A percentile compares a stretch with the other conserved stretches of the same genome.
Evolutionary conservation across 768 basidiomycete genomes (phyloP).

Genomic region (Mycena latifolia): DNA sequence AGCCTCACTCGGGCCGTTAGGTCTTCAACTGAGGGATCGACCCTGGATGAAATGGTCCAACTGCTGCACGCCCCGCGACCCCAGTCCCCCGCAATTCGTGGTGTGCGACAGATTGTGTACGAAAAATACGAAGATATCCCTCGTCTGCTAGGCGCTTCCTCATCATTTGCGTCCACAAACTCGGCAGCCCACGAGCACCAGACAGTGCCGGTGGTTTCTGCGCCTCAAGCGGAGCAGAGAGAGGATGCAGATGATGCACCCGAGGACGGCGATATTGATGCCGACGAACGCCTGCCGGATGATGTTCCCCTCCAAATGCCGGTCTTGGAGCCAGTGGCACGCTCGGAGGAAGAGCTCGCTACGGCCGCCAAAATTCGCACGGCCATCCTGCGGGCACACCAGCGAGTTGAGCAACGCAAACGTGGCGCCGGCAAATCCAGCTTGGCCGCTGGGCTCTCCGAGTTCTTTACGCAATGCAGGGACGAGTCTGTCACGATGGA

Average conservation of each 20-base stretch:
- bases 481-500: slow-evolving; percentile 39
- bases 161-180: background rate
- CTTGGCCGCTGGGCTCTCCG: slow-evolving; percentile 34
- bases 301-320: slow-evolving; percentile 20
- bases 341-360: slow-evolving; percentile 42
- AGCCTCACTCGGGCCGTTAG: slow-evolving; percentile 44
- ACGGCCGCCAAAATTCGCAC: slow-evolving; percentile 41
- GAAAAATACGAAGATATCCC: slow-evolving; percentile 45
- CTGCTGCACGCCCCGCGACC: slow-evolving; percentile 1
- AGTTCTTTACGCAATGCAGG: slow-evolving; percentile 38
- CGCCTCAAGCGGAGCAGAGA: slow-evolving; percentile 33
- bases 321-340: slow-evolving; percentile 32
- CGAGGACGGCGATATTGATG: slow-evolving; percentile 7
- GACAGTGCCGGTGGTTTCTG: slow-evolving; percentile 17
- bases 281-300: slow-evolving; percentile 17
- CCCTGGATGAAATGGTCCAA: slow-evolving; percentile 43
- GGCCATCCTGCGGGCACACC: slow-evolving; percentile 22
- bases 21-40: slow-evolving; percentile 31
- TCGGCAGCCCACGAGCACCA: background rate
- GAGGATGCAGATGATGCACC: slow-evolving; percentile 24
- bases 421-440: slow-evolving; percentile 14
- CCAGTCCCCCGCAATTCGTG: background rate
- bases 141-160: slow-evolving; percentile 37
- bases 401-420: slow-evolving; percentile 25
- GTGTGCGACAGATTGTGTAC: slow-evolving; percentile 49